Base-by-base conservation (phyloP, 2,329 filamentous ascomycete species). In the Dryadomyces sulphureus region DNA sequence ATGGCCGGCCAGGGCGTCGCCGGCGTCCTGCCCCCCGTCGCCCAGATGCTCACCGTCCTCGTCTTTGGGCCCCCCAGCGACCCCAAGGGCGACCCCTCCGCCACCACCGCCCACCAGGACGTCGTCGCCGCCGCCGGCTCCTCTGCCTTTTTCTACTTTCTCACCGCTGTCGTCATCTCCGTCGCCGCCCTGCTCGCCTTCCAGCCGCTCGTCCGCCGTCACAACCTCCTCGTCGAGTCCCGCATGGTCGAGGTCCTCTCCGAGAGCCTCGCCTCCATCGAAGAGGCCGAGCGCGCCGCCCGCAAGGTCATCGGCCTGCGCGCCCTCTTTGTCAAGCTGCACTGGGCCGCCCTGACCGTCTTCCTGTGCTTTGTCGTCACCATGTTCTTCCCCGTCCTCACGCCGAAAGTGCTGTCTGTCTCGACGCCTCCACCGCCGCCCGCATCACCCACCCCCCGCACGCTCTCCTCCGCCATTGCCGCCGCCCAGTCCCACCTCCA, bases 331-430 rank as follows among this genome's bases (percentile, higher is more conserved):
- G 66, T 67, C 50, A 94, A 94, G 61, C 74, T 96, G 39, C 77
- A 75, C 56, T 93, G 83, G 76, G 70, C 88, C 14, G 77, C 86
- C 0, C 67, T 71, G n/a, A 77, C 84, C 7, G 77, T 95, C 14
- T 87, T 86, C 55, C 60, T 89, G 52, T 88, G 81, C 58, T 96
- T 96, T 57, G 65, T 73, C 38, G 65, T 90, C 46, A 89, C 89
- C 43, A 96, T 98, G 90, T 79, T 92, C 59, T 96, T 89, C 67
- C 92, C 92, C 1, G 85, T 96, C 50, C 93, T 93, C 63, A 96
- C 92, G 0, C 66, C 72, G 48, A 77, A 81, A 62, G 81, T 82
- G 51, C 55, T 64, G 30, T 74, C 71, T 8, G 65, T 73, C 3
- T 50, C 40, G 22, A 45, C 53, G 47, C 27, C 47, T 55, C 57